Base-by-base conservation (phyloP, 1,139 yeast species). In the Cylindricascospora bacillispora region DNA sequence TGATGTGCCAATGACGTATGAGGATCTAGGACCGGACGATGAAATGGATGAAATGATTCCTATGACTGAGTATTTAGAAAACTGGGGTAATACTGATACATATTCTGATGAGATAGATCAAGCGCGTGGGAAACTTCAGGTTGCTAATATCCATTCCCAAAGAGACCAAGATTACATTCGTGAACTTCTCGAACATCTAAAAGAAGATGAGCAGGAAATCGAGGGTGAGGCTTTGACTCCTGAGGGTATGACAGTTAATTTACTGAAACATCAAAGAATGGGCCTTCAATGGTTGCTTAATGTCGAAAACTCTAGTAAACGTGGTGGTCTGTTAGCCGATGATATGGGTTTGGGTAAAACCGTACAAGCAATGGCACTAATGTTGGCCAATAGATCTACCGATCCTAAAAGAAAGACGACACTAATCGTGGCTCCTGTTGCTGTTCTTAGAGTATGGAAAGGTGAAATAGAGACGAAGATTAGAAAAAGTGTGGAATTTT, bases 291-390 rank as follows among this genome's bases (percentile, higher is more conserved):
- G 97, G 97, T 58, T 89, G 41, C 46, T 68, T 27, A 59, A 73
- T 30, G 73, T 70, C 64, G 95, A 83, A 44, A 57, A 62, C n/a
- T 63, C 76, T 22, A 48, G 50, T 24, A 63, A 60, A 30, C 66
- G 65, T 37, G 95, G 95, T 16, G 94, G 95, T 2, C 66, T 85
- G 18, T 57, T 85, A 24, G 94, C 94, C 1, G 95, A 85, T 57
- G 95, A 81, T 58, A 85, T 85, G 95, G 95, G 95, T 19, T 60
- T 85, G 19, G 95, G 95, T 37, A 86, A 85, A 53, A 85, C 95
- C 0, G 73, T 85, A 25, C 95, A 85, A 55, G 70, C 83, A 2
- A 62, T 82, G 27, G 72, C 93, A 0, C 52, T 82, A 28, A 72
- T 83, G 44, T 47, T 81, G 35, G 65, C 78, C 2, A 65, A 70